A percentile compares a stretch with the other conserved stretches of the same genome.
Evolutionary conservation across 148 eudicot species (phyloP).

Genomic region (Vaccinium darrowii): DNA sequence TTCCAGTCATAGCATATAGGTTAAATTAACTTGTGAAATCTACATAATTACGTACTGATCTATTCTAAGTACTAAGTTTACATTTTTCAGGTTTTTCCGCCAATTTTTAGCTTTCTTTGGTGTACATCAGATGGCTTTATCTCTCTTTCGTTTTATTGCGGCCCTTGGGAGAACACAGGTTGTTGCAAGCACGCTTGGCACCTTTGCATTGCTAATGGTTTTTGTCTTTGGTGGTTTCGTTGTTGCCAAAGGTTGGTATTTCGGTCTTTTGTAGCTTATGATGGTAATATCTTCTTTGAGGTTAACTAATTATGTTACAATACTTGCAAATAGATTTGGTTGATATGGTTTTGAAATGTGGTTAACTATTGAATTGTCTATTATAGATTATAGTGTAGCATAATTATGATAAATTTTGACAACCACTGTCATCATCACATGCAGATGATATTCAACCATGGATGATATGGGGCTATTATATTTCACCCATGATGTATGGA

Average conservation of each 20-base stretch:
- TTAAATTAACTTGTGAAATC: not conserved
- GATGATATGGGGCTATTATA: constrained; percentile 47
- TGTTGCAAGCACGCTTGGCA: constrained; percentile 40
- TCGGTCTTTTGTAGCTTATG: not conserved
- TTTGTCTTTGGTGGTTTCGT: constrained; percentile 50
- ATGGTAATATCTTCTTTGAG: not conserved
- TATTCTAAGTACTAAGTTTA: not conserved
- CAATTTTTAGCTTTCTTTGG: constrained; percentile 43
- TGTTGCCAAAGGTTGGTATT: constrained; percentile 39
- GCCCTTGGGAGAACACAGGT: constrained; percentile 45
- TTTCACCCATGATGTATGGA: constrained; percentile 52
- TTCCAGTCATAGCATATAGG: not conserved
- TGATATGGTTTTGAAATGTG: not conserved
- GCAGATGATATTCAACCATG: constrained; percentile 47
- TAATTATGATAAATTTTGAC: not conserved
- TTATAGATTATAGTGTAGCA: not conserved
- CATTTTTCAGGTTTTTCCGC: constrained; percentile 40
- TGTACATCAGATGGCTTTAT: constrained; percentile 44
- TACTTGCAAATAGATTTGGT: not conserved
- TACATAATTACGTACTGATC: not conserved
- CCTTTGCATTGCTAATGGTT: constrained; percentile 38
- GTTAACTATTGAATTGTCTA: not conserved
- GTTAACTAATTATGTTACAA: not conserved
- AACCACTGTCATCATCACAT: not conserved
- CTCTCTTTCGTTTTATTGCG: constrained; percentile 46